Conservation (phyloP, 1,284 basidiomycete genomes). For the Ceratobasidium sp. region DNA sequence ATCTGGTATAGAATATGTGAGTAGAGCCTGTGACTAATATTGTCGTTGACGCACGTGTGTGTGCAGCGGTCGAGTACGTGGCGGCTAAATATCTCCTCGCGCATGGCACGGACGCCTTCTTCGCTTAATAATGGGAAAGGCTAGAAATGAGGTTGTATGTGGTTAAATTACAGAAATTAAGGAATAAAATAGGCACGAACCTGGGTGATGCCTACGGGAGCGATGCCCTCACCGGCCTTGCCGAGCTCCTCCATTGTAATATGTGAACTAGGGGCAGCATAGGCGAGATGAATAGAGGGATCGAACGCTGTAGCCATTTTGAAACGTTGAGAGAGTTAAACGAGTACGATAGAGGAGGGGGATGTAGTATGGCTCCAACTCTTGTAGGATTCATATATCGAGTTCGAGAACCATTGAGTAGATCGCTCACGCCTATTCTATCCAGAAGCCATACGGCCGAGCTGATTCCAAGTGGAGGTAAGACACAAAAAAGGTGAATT, state of each 20-base stretch:
- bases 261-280: conserved; percentile 45
- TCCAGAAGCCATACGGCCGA: not conserved
- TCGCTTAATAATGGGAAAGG: conserved; percentile 53
- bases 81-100: conserved; percentile 51
- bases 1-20: conserved; percentile 34
- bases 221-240: conserved; percentile 48
- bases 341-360: not conserved
- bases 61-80: conserved; percentile 50
- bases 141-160: conserved; percentile 37
- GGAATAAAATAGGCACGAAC: conserved; percentile 1
- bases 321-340: not conserved
- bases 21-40: no score
- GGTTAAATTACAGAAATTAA: not conserved
- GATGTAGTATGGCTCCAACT: not conserved
- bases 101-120: conserved; percentile 51
- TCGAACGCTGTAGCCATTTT: conserved; percentile 49
- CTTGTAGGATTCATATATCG: not conserved
- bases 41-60: conserved; percentile 4
- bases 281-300: conserved; percentile 51
- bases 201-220: conserved; percentile 46
- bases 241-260: conserved; percentile 52
- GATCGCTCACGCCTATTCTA: not conserved
- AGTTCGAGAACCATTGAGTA: not conserved
- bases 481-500: conserved; percentile 7
- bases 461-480: conserved; percentile 3